Conservation (phyloP, 176 grass and related monocot species). For the Ensete ventricosum region DNA sequence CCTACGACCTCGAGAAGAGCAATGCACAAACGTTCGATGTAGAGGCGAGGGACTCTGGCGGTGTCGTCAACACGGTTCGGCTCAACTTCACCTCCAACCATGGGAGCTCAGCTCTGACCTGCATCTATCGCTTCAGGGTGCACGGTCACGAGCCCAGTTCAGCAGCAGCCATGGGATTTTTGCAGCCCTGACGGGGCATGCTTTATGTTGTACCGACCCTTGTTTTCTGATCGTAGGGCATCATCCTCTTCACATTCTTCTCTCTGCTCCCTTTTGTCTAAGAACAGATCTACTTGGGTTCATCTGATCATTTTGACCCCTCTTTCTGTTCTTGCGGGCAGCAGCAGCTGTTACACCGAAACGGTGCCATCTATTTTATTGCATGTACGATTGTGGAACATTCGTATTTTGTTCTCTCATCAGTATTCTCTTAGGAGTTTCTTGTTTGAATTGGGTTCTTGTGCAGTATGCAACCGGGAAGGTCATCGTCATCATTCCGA, state of each 20-base stretch:
- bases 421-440: too few relatives aligned
- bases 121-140: conserved; percentile 65
- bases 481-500: too few relatives aligned
- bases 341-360: too few relatives aligned
- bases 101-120: conserved; percentile 47
- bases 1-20: conserved; percentile 46
- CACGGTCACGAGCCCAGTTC: conserved; percentile 42
- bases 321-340: not conserved
- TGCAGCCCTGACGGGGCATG: conserved; percentile 11
- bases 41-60: conserved; percentile 19
- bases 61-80: conserved; percentile 46
- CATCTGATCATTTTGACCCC: too few relatives aligned
- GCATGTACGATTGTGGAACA: too few relatives aligned
- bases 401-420: too few relatives aligned
- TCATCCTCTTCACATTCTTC: not conserved
- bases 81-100: conserved; percentile 64
- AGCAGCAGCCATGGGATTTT: not conserved
- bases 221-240: not conserved
- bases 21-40: conserved; percentile 55
- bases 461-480: too few relatives aligned
- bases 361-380: too few relatives aligned
- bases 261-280: too few relatives aligned
- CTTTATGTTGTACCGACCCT: not conserved
- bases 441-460: too few relatives aligned
- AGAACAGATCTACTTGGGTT: too few relatives aligned